phyloP scores from a whole-genome alignment of 192 early-diverging fungal genomes.

The Entrophospora sp. region DNA sequence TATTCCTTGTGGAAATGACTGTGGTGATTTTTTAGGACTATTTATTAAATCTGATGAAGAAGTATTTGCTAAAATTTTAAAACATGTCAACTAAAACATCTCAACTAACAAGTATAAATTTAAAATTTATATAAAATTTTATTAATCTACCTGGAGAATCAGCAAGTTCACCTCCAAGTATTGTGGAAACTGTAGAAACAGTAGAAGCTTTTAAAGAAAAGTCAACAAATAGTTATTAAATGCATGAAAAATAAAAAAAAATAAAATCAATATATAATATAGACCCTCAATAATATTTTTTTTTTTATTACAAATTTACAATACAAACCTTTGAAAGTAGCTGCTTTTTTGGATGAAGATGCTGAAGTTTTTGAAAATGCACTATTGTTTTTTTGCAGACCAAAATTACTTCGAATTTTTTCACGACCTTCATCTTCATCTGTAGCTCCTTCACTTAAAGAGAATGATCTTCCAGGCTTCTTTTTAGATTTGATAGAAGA shows the following conservation, averaged over 20 bases:
- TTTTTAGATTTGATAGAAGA: background rate
- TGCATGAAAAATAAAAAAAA: background rate
- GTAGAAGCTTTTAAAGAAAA: no score
- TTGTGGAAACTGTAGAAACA: background rate
- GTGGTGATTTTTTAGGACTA: no score
- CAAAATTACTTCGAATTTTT: background rate
- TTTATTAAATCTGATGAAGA: no score
- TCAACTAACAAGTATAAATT: background rate
- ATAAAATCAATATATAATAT: background rate
- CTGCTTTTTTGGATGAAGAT: constrained; percentile 8
- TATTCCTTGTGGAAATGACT: no score
- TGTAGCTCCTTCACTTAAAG: constrained; percentile 9
- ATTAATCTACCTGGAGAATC: background rate
- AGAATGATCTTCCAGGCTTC: background rate
- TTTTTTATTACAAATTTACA: no score
- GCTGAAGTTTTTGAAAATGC: background rate
- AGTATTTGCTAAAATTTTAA: no score
- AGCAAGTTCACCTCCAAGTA: constrained; percentile 5
- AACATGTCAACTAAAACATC: background rate
- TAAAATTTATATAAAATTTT: background rate
- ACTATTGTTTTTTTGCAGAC: background rate
- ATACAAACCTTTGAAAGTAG: background rate
- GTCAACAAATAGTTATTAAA: background rate
- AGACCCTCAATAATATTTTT: background rate
- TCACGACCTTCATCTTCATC: constrained; percentile 16